Percentiles rank a stretch among this genome's conserved stretches.
These are phyloP conservation scores for Lichtheimia hyalospora DNA, from an alignment of 371 early-diverging fungal genomes.

Conservation along the genomic window DNA sequence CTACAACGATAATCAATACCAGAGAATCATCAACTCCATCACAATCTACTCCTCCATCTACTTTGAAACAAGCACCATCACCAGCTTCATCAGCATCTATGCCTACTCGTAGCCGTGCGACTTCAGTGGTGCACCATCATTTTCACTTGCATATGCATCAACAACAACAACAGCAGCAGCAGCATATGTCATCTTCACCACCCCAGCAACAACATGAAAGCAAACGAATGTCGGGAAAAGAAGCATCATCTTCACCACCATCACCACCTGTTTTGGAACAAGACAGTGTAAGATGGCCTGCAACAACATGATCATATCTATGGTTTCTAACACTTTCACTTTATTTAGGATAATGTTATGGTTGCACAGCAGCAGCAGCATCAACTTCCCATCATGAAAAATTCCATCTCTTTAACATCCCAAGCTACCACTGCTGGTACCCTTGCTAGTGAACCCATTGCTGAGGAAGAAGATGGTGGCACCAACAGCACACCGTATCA, in stretches of 20 bases:
- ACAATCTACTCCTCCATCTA: background rate
- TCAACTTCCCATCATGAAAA: constrained; percentile 1
- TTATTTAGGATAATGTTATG: too few relatives aligned
- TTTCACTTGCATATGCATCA: constrained; percentile 34
- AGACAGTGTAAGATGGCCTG: too few relatives aligned
- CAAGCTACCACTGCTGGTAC: constrained; percentile 9
- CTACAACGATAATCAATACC: too few relatives aligned
- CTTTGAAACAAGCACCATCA: constrained; percentile 9
- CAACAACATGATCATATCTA: too few relatives aligned
- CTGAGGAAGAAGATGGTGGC: constrained; percentile 3
- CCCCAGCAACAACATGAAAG: background rate
- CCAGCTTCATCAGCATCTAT: constrained; percentile 18
- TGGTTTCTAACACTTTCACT: too few relatives aligned
- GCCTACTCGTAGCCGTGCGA: constrained; percentile 9
- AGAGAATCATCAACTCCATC: too few relatives aligned
- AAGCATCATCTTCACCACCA: background rate
- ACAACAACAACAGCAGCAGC: constrained; percentile 10
- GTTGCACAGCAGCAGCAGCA: background rate
- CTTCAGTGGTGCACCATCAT: constrained; percentile 44
- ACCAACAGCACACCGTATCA: constrained; percentile 10
- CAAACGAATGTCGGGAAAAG: background rate
- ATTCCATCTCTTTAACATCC: constrained; percentile 20
- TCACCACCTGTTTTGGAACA: background rate
- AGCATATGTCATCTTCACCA: background rate
- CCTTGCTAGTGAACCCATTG: background rate